Conservation (phyloP, 2,329 filamentous ascomycete species). For the Aurifilum marmelostoma region DNA sequence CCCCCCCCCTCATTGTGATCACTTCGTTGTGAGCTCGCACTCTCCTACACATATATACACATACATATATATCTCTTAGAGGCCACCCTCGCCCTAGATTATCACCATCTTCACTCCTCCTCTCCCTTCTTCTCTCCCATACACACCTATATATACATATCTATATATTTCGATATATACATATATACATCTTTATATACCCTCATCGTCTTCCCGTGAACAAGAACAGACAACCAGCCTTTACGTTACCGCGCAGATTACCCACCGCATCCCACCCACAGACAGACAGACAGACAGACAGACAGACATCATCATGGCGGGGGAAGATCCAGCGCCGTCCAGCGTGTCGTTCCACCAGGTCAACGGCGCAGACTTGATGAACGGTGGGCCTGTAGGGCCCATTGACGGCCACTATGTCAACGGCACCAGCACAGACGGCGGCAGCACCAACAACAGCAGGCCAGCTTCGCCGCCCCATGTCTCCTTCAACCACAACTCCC, state of each 20-base stretch:
- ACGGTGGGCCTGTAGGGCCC: conserved; percentile 22
- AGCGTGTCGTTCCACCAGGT: neutral
- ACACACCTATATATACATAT: neutral
- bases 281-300: too few relatives aligned
- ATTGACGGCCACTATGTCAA: conserved; percentile 20
- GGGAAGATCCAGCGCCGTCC: neutral
- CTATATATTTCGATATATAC: neutral
- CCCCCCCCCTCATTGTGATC: conserved; percentile 7
- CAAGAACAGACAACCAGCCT: neutral
- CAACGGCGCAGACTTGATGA: conserved; percentile 1
- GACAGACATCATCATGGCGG: conserved; percentile 7
- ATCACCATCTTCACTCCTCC: neutral
- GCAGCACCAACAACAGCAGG: conserved; percentile 23
- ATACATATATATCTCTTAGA: neutral
- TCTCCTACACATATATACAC: neutral
- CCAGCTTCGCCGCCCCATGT: conserved; percentile 16
- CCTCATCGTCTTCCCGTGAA: neutral
- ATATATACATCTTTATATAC: neutral
- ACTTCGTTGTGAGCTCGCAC: neutral
- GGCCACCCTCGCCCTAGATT: neutral
- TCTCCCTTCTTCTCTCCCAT: neutral
- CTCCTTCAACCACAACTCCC: neutral
- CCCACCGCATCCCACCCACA: neutral
- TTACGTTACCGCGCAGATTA: neutral
- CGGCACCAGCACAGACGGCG: conserved; percentile 23